Evolutionary conservation across 2,329 filamentous ascomycete genomes (phyloP), one percentile per base, ranked within the genome.

Genomic region (Diaporthe citri): DNA sequence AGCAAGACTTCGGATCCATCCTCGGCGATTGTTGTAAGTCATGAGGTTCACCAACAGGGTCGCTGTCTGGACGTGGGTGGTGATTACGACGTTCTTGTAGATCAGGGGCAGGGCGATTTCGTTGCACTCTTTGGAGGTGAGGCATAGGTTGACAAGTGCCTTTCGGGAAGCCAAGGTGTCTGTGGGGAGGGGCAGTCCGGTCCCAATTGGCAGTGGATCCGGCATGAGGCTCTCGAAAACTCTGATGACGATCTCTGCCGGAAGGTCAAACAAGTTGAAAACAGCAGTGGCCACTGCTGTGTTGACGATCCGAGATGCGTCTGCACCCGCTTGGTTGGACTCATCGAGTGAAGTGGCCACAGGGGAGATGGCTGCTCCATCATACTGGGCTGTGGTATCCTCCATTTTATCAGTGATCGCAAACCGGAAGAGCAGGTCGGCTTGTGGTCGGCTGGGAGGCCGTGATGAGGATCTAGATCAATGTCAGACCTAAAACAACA

Each of bases 171-270:
- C 22, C 12, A 4, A 1, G 6, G 25, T 17, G 36, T 25, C 36
- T 9, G 12, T 2, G 1, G 57, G 15, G 13, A 41, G 25, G 1
- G 36, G 12, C 4, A 22, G 4, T 1, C 2, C 0, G 0, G 36
- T 60, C 7, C 22, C 22, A 12, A 10, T 41, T 3, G 57, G 57
- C 3, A 60, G 12, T 2, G 22, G 36, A 7, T 25, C 57, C 12
- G 34, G 22, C 4, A 41, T 22, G 10, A 60, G n/a, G 22, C 25
- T 41, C 36, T 41, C 6, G 36, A 60, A 41, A 1, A 60, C n/a
- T 3, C 17, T 15, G 2, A 25, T 36, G 22, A 13, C 12, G 2
- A 60, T 1, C 57, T 60, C 57, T 10, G 3, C 2, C 3, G 57
- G 34, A 6, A 60, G 6, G 5, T 41, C 36, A 31, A 15, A 3